These are phyloP conservation scores for Scheffersomyces illinoinensis DNA, from an alignment of 1,139 yeast species.

Conservation along the genomic window DNA sequence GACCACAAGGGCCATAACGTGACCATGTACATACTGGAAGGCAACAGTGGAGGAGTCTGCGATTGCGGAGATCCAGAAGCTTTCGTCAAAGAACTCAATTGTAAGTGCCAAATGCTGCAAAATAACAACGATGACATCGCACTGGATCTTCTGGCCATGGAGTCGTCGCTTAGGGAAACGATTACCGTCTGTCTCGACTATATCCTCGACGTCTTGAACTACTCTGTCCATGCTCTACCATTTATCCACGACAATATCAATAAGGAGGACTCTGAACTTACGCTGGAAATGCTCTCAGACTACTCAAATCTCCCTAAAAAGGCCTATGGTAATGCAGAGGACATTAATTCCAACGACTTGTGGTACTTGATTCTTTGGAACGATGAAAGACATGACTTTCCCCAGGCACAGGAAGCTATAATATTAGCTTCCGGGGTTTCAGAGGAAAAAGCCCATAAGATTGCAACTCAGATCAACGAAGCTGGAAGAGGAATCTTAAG, in stretches of 20 bases:
- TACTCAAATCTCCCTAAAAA: constrained; percentile 28
- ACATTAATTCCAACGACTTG: constrained; percentile 23
- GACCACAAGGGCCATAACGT: constrained; percentile 71
- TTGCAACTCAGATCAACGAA: constrained; percentile 37
- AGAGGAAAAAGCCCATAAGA: constrained; percentile 25
- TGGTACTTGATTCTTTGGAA: constrained; percentile 66
- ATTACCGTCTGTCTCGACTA: constrained; percentile 46
- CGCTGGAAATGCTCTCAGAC: constrained; percentile 28
- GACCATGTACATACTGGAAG: constrained; percentile 49
- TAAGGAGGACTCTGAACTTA: constrained; percentile 14
- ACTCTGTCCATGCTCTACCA: constrained; percentile 37
- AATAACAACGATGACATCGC: constrained; percentile 1
- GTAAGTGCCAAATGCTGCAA: constrained; percentile 36
- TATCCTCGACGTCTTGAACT: constrained; percentile 47
- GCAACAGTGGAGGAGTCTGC: constrained; percentile 63
- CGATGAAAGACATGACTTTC: constrained; percentile 67
- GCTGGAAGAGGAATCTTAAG: constrained; percentile 32
- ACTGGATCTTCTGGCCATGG: constrained; percentile 5
- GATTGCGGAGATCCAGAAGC: constrained; percentile 94
- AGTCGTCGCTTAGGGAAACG: constrained; percentile 25
- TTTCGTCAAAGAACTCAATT: constrained; percentile 59
- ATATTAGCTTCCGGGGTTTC: constrained; percentile 32
- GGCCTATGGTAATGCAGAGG: constrained; percentile 31
- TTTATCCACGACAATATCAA: constrained; percentile 29
- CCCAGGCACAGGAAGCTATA: constrained; percentile 45